Percentiles rank a stretch among this genome's conserved stretches.
Evolutionary conservation across 73 alveolate species (phyloP).

Genomic region (Loxodes magnus): DNA sequence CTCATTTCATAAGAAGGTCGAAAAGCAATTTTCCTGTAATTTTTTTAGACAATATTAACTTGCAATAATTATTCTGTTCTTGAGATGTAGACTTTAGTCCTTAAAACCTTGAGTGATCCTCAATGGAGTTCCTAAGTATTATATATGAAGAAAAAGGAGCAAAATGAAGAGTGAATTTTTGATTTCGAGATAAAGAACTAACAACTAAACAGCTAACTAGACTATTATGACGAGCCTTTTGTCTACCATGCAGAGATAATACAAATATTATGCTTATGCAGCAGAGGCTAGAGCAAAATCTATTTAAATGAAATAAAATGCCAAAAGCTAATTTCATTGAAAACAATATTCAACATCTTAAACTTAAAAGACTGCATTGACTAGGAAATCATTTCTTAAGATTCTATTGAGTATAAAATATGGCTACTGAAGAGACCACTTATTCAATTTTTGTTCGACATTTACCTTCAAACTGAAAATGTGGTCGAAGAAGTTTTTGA

Average conservation of each 20-base stretch:
- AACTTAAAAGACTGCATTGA: neutral
- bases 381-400: neutral
- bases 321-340: constrained; percentile 1
- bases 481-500: neutral
- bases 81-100: constrained; percentile 5
- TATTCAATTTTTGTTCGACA: constrained; percentile 3
- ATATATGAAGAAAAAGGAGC: neutral
- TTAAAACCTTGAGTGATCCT: neutral
- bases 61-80: neutral
- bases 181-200: neutral
- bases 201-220: neutral
- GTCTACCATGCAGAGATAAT: constrained; percentile 24
- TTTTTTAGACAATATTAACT: neutral
- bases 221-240: constrained; percentile 31
- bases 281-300: neutral
- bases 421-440: constrained; percentile 7
- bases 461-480: constrained; percentile 11
- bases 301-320: constrained; percentile 8
- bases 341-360: neutral
- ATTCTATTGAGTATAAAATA: neutral
- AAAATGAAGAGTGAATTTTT: neutral
- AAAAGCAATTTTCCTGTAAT: constrained; percentile 17
- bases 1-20: constrained; percentile 29
- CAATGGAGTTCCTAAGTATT: neutral
- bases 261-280: constrained; percentile 14